Evolutionary conservation across 805 yeast species (phyloP).

Genomic region (Saccharomycopsis fodiens): DNA sequence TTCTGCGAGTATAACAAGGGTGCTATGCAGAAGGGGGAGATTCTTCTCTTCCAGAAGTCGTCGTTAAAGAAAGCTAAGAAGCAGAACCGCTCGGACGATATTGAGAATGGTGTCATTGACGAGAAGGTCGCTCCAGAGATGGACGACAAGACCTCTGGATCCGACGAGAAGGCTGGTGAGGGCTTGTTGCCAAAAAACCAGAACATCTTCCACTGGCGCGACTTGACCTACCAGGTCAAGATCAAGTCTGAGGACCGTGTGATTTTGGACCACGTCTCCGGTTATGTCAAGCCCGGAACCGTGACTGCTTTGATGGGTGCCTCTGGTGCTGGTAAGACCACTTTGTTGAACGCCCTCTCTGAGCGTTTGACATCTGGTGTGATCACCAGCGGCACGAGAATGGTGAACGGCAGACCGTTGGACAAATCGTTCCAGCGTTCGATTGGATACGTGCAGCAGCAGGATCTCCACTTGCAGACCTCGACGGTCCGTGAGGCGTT

Average conservation of each 20-base stretch:
- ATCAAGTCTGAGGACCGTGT: slow-evolving; percentile 50
- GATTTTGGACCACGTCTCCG: slow-evolving; percentile 48
- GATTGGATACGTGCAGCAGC: slow-evolving; percentile 78
- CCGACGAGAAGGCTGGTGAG: slow-evolving; percentile 9
- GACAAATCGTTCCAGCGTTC: slow-evolving; percentile 65
- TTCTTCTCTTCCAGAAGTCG: slow-evolving; percentile 42
- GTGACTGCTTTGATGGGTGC: slow-evolving; percentile 81
- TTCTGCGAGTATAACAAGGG: slow-evolving; percentile 45
- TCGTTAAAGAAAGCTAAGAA: slow-evolving; percentile 34
- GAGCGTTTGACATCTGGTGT: slow-evolving; percentile 66
- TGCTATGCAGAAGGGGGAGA: slow-evolving; percentile 56
- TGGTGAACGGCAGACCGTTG: slow-evolving; percentile 61
- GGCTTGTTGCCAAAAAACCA: slow-evolving; percentile 21
- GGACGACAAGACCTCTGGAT: slow-evolving; percentile 22
- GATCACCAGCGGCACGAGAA: slow-evolving; percentile 54
- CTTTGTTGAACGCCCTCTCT: slow-evolving; percentile 63
- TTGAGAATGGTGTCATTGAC: slow-evolving; percentile 22
- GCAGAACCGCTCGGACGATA: slow-evolving; percentile 24
- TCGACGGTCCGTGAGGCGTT: slow-evolving; percentile 72
- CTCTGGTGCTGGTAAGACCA: slow-evolving; percentile 84
- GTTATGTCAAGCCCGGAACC: slow-evolving; percentile 76
- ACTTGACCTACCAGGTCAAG: slow-evolving; percentile 57
- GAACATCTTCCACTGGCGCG: slow-evolving; percentile 65
- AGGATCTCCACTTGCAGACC: slow-evolving; percentile 63
- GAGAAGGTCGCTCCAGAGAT: slow-evolving; percentile 24